A percentile compares a stretch with the other conserved stretches of the same genome.
Evolutionary conservation across 352 stramenopile species (phyloP).

Genomic region (Blastocystis sp.): DNA sequence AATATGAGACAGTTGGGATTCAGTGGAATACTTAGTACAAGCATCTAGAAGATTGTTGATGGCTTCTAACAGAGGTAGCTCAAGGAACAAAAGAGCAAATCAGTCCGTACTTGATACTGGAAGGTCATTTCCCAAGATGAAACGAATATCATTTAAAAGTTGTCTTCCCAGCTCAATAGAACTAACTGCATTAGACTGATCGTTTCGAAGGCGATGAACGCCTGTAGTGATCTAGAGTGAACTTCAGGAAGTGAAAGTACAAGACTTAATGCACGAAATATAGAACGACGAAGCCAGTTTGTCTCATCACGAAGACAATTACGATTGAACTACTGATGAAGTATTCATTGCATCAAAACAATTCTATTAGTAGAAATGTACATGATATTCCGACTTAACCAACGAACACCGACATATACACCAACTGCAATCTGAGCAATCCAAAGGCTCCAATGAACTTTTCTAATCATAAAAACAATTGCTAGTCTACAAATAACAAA

Average conservation of each 20-base stretch:
- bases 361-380: not conserved
- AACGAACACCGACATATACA: conserved; percentile 1
- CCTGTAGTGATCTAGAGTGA: not conserved
- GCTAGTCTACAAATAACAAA: not conserved
- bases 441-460: not conserved
- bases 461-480: not conserved
- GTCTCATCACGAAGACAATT: conserved; percentile 12
- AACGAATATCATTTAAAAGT: conserved; percentile 1
- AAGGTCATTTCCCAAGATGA: conserved; percentile 26
- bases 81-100: not conserved
- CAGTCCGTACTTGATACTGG: not conserved
- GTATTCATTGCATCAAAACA: not conserved
- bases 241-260: not conserved
- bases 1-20: not conserved
- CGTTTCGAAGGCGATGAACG: not conserved
- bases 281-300: not conserved
- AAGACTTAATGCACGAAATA: not conserved
- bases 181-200: not conserved
- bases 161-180: not conserved
- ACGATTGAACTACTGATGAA: conserved; percentile 9
- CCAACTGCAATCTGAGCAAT: not conserved
- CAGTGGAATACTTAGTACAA: not conserved
- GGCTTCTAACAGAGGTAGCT: conserved; percentile 20
- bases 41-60: conserved; percentile 14
- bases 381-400: conserved; percentile 18